A percentile compares a stretch with the other conserved stretches of the same genome.
Conservation (phyloP, 768 basidiomycete species). For the Lactarius akahatsu region DNA sequence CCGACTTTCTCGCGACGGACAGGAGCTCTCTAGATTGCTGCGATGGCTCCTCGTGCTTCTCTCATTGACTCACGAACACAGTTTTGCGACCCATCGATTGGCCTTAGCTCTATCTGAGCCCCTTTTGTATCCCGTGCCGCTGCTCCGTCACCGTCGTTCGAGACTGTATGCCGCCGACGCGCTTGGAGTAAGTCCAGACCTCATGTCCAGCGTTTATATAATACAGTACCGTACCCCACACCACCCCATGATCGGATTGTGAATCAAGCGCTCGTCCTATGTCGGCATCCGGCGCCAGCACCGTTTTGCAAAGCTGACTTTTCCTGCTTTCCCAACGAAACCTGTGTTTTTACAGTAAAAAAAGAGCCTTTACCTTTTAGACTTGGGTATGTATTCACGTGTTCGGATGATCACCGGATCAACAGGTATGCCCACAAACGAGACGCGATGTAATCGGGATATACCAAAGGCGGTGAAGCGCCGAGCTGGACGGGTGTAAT, state of each 20-base stretch:
- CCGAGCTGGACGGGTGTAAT: not conserved
- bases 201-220: slow-evolving; percentile 8
- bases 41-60: not conserved
- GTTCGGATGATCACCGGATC: not conserved
- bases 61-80: not conserved
- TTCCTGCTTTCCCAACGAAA: not conserved
- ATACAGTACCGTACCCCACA: slow-evolving; percentile 16
- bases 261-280: not conserved
- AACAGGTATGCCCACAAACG: not conserved
- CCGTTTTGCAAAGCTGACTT: not conserved
- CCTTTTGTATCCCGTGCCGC: not conserved
- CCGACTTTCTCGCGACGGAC: slow-evolving; percentile 22
- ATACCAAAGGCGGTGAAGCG: slow-evolving; percentile 3
- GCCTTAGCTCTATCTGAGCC: slow-evolving; percentile 10
- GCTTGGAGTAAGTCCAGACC: slow-evolving; percentile 18
- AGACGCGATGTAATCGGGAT: not conserved
- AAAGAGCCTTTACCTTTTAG: not conserved
- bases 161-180: slow-evolving; percentile 7
- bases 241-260: slow-evolving; percentile 20
- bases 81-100: slow-evolving; percentile 12
- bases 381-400: not conserved
- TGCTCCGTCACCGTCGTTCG: slow-evolving; percentile 20
- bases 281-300: slow-evolving; percentile 10
- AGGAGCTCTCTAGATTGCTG: not conserved
- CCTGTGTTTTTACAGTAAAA: not conserved